Evolutionary conservation across 192 early-diverging fungal species (phyloP), one percentile per base, ranked within the genome.

Genomic region (Phlyctochytrium bullatum): DNA sequence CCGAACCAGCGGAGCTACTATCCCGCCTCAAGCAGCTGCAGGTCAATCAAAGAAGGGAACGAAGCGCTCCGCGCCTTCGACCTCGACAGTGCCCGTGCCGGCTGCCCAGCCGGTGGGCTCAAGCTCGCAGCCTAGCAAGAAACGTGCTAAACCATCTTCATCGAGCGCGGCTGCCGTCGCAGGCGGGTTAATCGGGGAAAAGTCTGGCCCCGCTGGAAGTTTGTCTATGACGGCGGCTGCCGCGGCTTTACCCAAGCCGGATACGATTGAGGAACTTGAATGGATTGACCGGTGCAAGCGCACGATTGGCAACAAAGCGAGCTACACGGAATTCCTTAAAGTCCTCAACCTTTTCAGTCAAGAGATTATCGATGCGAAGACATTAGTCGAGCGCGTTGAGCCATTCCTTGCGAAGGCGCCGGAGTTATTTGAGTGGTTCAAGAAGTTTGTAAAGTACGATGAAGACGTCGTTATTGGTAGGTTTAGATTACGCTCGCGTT

Each of bases 251-350:
- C 56, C 64, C 12, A 75, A 76, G 36, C 34, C 40, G 24, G 52
- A 53, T 16, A 68, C 62, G 35, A 73, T 79, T 6, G 93, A 97
- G 56, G 97, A 99, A 72, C 78, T 94, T 3, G 91, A 92, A 34
- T 93, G 98, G 67, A 98, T 99, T 82, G 96, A 98, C 62, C 84
- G 89, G 16, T 91, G 92, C 62, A 94, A 93, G 70, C 84, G 85
- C 34, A 81, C 88, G 67, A 93, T 99, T 61, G 86, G 87, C 1
- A 91, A 93, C 80, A 95, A 93, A 57, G 76, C 81, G 17, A 89
- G 90, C 0, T 99, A 97, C 73, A 91, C 91, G 76, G 96, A 99
- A 73, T 99, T 99, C 75, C 81, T 99, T 52, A 98, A 97, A 74
- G 78, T 98, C 1, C 78, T 99, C 25, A 97, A 97, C 59, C 74